These are phyloP conservation scores for Przewalskia tangutica DNA, from an alignment of 257 asterid species.

Conservation along the genomic window DNA sequence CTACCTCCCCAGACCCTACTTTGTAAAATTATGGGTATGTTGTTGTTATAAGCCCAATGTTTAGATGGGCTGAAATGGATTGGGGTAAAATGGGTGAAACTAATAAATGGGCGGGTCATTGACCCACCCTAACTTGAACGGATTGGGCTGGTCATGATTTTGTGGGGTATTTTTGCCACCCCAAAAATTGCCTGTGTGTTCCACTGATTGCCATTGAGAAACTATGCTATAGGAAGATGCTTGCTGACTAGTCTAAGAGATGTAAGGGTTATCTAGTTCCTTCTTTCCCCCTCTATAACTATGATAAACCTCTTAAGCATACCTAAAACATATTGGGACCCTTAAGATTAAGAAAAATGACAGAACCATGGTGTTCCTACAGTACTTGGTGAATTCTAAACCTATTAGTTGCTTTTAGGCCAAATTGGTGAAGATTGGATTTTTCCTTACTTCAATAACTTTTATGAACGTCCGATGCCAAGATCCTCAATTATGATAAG, in stretches of 20 bases:
- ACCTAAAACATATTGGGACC: background rate
- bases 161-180: too few relatives aligned
- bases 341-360: background rate
- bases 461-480: background rate
- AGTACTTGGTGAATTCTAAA: background rate
- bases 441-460: background rate
- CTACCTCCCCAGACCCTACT: too few relatives aligned
- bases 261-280: background rate
- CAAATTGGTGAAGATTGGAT: background rate
- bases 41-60: too few relatives aligned
- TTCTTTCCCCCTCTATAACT: background rate
- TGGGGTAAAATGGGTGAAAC: too few relatives aligned
- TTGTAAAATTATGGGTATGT: too few relatives aligned
- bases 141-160: too few relatives aligned
- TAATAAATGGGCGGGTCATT: too few relatives aligned
- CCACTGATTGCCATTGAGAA: background rate
- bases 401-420: background rate
- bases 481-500: background rate
- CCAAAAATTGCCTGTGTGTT: background rate
- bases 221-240: background rate
- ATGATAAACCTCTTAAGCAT: background rate
- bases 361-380: background rate
- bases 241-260: background rate
- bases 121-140: too few relatives aligned
- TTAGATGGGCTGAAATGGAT: too few relatives aligned